A percentile compares a stretch with the other conserved stretches of the same genome.
Evolutionary conservation across 768 basidiomycete genomes (phyloP).

Genomic region (Hygrocybe coccinea): DNA sequence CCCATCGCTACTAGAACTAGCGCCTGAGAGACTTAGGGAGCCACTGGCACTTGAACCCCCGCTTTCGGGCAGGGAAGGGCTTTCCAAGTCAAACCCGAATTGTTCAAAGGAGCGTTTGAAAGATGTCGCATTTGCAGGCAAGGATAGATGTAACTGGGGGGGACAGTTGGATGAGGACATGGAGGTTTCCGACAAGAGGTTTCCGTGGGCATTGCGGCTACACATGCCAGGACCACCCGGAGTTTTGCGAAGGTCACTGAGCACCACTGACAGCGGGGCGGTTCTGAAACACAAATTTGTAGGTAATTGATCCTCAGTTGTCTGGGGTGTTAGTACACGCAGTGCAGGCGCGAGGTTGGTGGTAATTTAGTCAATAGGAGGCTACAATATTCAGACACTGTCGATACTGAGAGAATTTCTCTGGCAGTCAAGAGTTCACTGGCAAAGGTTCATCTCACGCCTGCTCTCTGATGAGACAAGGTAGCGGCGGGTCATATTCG

Average conservation of each 20-base stretch:
- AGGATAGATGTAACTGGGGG: slow-evolving; percentile 50
- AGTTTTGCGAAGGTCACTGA: not conserved
- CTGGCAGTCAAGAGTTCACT: too few species aligned
- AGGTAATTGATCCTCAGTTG: too few species aligned
- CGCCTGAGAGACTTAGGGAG: not conserved
- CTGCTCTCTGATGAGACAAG: not conserved
- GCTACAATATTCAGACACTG: too few species aligned
- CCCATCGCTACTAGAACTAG: slow-evolving; percentile 25
- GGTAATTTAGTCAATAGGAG: too few species aligned
- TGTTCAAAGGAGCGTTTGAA: slow-evolving; percentile 61
- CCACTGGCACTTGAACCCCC: slow-evolving; percentile 23
- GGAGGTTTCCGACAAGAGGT: slow-evolving; percentile 12
- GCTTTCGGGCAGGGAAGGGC: slow-evolving; percentile 30
- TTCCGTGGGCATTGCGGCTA: too few species aligned
- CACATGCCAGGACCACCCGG: not conserved
- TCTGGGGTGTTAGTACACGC: too few species aligned
- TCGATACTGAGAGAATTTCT: too few species aligned
- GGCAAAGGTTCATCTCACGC: not conserved
- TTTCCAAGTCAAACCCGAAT: slow-evolving; percentile 53
- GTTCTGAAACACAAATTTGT: too few species aligned
- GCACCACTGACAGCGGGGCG: too few species aligned
- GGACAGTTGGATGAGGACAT: slow-evolving; percentile 44
- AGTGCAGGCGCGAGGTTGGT: too few species aligned
- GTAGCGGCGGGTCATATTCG: not conserved
- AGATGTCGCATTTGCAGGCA: slow-evolving; percentile 46